phyloP scores from a whole-genome alignment of 1,139 yeast species.

The Protomyces lactucae-debilis region DNA sequence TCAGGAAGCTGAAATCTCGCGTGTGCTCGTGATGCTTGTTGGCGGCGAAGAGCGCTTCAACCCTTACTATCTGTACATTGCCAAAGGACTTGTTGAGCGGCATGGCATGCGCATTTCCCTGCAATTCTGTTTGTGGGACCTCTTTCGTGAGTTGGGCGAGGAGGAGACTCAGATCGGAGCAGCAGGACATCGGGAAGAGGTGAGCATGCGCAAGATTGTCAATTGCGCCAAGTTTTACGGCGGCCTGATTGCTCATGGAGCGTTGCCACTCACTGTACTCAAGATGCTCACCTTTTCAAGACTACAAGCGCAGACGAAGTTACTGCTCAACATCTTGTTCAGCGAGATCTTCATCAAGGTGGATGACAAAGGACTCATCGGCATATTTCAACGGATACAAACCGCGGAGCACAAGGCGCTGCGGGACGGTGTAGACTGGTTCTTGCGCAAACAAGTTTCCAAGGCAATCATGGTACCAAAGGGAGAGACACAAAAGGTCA shows the following conservation, averaged over 20 bases:
- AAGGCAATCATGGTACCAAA: constrained; percentile 42
- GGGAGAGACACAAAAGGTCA: constrained; percentile 53
- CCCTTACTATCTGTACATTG: constrained; percentile 83
- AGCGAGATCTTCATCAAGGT: constrained; percentile 57
- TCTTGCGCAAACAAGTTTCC: constrained; percentile 46
- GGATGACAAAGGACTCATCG: constrained; percentile 50
- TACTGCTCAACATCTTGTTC: constrained; percentile 69
- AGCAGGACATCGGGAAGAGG: constrained; percentile 39
- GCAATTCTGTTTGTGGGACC: constrained; percentile 88
- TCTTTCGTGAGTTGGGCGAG: constrained; percentile 64
- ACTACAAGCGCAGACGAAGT: constrained; percentile 56
- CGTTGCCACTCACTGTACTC: constrained; percentile 51
- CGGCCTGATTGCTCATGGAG: constrained; percentile 26
- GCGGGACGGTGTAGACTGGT: constrained; percentile 68
- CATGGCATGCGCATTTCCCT: constrained; percentile 70
- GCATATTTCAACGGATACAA: constrained; percentile 54
- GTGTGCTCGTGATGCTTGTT: constrained; percentile 78
- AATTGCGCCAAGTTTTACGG: constrained; percentile 67
- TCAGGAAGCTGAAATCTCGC: constrained; percentile 86
- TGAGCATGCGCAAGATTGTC: constrained; percentile 50
- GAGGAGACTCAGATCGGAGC: constrained; percentile 36
- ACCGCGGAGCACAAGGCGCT: constrained; percentile 46
- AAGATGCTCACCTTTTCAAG: constrained; percentile 49
- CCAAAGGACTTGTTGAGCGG: constrained; percentile 63
- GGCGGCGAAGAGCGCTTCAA: constrained; percentile 78